Evolutionary conservation across 2,329 filamentous ascomycete species (phyloP).

Genomic region (Fusarium pseudonygamai): DNA sequence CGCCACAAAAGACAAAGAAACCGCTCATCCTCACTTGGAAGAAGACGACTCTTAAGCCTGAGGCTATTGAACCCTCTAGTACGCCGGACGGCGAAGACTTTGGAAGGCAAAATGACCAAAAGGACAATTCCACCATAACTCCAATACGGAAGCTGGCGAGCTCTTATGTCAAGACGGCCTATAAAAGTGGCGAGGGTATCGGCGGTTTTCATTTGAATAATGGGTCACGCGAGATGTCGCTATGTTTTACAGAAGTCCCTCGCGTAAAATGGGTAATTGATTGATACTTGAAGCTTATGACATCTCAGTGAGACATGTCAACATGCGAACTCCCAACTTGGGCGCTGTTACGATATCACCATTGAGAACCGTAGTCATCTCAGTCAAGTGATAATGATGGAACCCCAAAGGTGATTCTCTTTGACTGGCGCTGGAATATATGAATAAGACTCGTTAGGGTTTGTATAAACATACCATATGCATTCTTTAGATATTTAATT

Average conservation of each 20-base stretch:
- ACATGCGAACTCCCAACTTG: too few relatives aligned
- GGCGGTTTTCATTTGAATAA: not conserved
- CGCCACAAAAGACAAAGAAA: too few relatives aligned
- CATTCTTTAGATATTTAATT: not conserved
- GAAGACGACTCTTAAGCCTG: too few relatives aligned
- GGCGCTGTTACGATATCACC: not conserved
- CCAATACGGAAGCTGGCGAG: not conserved
- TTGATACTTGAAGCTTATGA: too few relatives aligned
- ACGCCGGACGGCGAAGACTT: not conserved
- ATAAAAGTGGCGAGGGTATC: not conserved
- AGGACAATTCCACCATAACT: not conserved
- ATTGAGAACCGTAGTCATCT: not conserved
- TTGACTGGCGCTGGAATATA: not conserved
- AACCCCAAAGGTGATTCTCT: not conserved
- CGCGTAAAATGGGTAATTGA: too few relatives aligned
- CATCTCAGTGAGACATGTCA: too few relatives aligned
- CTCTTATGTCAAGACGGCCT: not conserved
- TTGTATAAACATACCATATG: too few relatives aligned
- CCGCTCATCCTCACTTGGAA: too few relatives aligned
- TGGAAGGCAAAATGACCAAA: not conserved
- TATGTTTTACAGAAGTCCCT: too few relatives aligned
- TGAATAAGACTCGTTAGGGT: not conserved
- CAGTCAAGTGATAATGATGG: too few relatives aligned
- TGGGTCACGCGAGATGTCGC: not conserved
- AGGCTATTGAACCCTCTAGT: too few relatives aligned